These are phyloP conservation scores for Mycena citricolor DNA, from an alignment of 1,284 basidiomycete species.

Conservation along the genomic window DNA sequence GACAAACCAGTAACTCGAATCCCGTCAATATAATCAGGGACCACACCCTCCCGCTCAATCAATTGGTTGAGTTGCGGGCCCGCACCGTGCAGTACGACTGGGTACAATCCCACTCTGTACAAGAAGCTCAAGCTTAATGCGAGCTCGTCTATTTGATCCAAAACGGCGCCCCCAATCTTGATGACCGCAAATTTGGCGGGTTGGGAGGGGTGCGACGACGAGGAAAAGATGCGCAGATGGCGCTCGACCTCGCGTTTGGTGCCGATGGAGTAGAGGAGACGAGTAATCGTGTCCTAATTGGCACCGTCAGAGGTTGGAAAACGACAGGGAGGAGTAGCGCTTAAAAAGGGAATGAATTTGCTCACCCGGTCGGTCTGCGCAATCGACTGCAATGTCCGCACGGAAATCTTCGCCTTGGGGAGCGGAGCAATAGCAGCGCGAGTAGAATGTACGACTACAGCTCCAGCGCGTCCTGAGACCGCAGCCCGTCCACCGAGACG, in stretches of 20 bases:
- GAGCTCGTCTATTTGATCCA: constrained; percentile 88
- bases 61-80: constrained; percentile 94
- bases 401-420: constrained; percentile 30
- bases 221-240: constrained; percentile 94
- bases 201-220: constrained; percentile 78
- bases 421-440: no score
- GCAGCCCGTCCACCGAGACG: no score
- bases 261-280: constrained; percentile 91
- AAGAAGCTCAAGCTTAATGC: constrained; percentile 92
- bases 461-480: no score
- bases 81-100: constrained; percentile 91
- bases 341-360: no score
- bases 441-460: no score
- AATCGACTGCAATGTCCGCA: constrained; percentile 43
- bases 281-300: constrained; percentile 95
- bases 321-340: no score
- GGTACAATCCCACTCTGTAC: constrained; percentile 91
- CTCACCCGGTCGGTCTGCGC: constrained; percentile 61
- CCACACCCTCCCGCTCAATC: constrained; percentile 85
- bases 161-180: constrained; percentile 92
- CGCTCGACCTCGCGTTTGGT: constrained; percentile 95
- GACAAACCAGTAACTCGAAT: constrained; percentile 87
- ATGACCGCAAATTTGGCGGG: constrained; percentile 92
- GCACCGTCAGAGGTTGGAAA: no score
- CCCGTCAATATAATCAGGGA: constrained; percentile 94